phyloP scores from a whole-genome alignment of 371 early-diverging fungal species.

The Choanephora cucurbitarum region DNA sequence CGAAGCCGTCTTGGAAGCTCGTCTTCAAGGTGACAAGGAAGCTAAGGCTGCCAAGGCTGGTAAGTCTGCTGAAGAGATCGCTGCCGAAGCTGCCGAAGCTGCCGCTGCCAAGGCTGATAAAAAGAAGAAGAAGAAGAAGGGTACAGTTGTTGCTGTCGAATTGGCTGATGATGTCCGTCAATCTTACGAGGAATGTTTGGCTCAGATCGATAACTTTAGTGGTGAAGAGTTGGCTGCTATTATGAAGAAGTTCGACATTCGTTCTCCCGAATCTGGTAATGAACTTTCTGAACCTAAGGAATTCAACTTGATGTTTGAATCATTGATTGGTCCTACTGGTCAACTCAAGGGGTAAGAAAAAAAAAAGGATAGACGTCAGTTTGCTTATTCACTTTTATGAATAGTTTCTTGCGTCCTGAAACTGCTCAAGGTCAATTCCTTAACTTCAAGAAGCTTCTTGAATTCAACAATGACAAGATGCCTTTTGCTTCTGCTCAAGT shows the following conservation, averaged over 20 bases:
- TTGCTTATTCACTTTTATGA: slow-evolving; percentile 6
- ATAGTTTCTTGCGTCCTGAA: slow-evolving; percentile 96
- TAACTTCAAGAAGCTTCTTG: slow-evolving; percentile 97
- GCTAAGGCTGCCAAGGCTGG: slow-evolving; percentile 64
- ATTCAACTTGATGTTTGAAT: slow-evolving; percentile 99
- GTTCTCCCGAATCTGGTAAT: slow-evolving; percentile 91
- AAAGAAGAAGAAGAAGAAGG: slow-evolving; percentile 75
- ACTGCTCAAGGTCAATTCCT: slow-evolving; percentile 99
- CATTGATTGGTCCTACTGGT: slow-evolving; percentile 98
- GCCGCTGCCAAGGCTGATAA: slow-evolving; percentile 61
- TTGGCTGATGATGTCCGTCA: slow-evolving; percentile 67
- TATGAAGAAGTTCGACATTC: slow-evolving; percentile 87
- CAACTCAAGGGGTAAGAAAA: slow-evolving; percentile 76
- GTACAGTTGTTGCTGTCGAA: slow-evolving; percentile 61
- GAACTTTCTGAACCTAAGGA: slow-evolving; percentile 88
- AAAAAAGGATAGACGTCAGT: no score
- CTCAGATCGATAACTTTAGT: slow-evolving; percentile 93
- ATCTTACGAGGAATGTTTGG: slow-evolving; percentile 84
- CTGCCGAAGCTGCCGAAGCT: slow-evolving; percentile 40
- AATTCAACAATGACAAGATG: slow-evolving; percentile 98
- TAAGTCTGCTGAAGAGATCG: slow-evolving; percentile 34
- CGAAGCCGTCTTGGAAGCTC: slow-evolving; percentile 88
- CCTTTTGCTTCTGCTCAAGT: slow-evolving; percentile 99
- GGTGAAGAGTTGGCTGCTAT: slow-evolving; percentile 88
- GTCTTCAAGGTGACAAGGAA: slow-evolving; percentile 82